Percentiles rank a stretch among this genome's conserved stretches.
These are phyloP conservation scores for Solanum hybrid DNA, from an alignment of 305 asterid species.

Conservation along the genomic window DNA sequence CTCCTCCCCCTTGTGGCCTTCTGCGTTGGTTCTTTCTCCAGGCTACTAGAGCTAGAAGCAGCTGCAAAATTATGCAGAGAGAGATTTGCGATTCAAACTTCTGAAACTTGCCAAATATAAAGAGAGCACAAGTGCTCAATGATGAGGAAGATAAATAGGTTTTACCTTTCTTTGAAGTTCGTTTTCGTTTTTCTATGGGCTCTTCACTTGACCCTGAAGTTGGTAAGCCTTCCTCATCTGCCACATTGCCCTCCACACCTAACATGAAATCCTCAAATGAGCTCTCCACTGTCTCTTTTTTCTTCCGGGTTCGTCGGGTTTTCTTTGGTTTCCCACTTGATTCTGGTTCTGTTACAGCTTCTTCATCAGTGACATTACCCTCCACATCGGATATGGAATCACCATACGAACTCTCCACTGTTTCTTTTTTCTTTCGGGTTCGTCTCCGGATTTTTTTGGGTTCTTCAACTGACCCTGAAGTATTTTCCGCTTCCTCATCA, in stretches of 20 bases:
- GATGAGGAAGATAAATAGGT: neutral
- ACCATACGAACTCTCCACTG: constrained; percentile 25
- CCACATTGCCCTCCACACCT: constrained; percentile 16
- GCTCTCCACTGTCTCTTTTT: constrained; percentile 25
- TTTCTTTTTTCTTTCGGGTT: constrained; percentile 39
- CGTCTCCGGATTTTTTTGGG: constrained; percentile 32
- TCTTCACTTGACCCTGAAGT: constrained; percentile 28
- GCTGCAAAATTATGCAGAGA: constrained; percentile 31
- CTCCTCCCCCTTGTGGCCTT: constrained; percentile 51
- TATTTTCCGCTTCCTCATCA: constrained; percentile 18
- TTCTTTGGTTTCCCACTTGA: constrained; percentile 30
- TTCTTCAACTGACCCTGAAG: constrained; percentile 28
- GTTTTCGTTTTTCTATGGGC: constrained; percentile 26
- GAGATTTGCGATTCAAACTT: constrained; percentile 5
- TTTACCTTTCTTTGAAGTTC: constrained; percentile 35
- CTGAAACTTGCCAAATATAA: neutral
- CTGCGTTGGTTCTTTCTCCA: constrained; percentile 37
- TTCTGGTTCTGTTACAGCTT: constrained; percentile 19
- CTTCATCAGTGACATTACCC: constrained; percentile 20
- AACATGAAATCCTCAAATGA: constrained; percentile 25
- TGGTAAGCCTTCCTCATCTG: constrained; percentile 29
- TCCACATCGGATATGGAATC: constrained; percentile 17
- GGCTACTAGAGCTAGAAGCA: constrained; percentile 24
- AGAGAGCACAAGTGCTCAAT: neutral
- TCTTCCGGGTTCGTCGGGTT: constrained; percentile 36